phyloP scores from a whole-genome alignment of 2,329 filamentous ascomycete genomes.

The Epichloe bromicola region DNA sequence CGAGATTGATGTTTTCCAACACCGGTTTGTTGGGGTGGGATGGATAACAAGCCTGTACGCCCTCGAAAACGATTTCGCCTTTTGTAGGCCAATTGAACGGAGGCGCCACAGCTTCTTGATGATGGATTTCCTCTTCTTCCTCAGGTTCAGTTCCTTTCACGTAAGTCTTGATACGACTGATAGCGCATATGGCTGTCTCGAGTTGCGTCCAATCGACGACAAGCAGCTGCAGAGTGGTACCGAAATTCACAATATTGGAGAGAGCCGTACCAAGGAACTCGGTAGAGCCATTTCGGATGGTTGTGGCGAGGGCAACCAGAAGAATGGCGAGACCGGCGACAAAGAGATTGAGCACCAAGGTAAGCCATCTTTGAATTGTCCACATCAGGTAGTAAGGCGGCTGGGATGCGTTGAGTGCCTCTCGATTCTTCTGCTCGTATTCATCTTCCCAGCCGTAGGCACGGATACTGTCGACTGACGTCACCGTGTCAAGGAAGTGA shows the following conservation, averaged over 20 bases:
- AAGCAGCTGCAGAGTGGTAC: not conserved
- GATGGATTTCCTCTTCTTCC: not conserved
- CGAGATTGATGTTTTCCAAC: slow-evolving; percentile 16
- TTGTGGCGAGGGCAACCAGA: slow-evolving; percentile 29
- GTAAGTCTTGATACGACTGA: not conserved
- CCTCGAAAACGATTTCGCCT: not conserved
- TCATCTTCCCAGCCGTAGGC: slow-evolving; percentile 17
- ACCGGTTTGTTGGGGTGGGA: slow-evolving; percentile 7
- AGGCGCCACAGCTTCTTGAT: not conserved
- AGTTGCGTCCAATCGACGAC: not conserved
- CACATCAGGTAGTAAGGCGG: slow-evolving; percentile 27
- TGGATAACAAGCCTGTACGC: not conserved
- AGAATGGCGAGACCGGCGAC: slow-evolving; percentile 32
- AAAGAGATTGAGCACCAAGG: slow-evolving; percentile 31
- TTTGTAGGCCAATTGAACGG: not conserved
- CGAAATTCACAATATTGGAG: not conserved
- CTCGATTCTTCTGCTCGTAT: slow-evolving; percentile 7
- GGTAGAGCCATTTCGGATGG: slow-evolving; percentile 5
- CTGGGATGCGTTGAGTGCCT: slow-evolving; percentile 20
- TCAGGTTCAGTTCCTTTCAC: not conserved
- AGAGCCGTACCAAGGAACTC: not conserved
- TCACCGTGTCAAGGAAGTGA: slow-evolving; percentile 13
- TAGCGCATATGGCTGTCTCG: not conserved
- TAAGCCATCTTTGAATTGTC: slow-evolving; percentile 37
- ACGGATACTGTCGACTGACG: slow-evolving; percentile 16